A percentile compares a stretch with the other conserved stretches of the same genome.
phyloP scores from a whole-genome alignment of 23 red algal species.

The Gracilariopsis chorda region DNA sequence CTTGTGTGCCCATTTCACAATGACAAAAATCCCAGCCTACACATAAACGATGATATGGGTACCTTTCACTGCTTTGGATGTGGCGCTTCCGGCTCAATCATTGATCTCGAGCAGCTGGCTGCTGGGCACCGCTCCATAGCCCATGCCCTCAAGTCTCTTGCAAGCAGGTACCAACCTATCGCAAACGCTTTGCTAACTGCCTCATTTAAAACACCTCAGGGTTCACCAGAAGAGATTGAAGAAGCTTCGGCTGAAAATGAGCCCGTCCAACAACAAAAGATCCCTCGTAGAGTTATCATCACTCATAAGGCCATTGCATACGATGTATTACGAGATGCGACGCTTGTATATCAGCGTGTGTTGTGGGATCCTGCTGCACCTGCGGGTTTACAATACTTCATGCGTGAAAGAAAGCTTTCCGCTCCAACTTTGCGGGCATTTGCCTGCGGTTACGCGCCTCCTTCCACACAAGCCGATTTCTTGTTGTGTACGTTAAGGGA shows the following conservation, averaged over 20 bases:
- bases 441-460: slow-evolving; percentile 59
- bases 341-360: neutral
- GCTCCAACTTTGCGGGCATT: slow-evolving; percentile 32
- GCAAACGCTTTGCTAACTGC: slow-evolving; percentile 1
- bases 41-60: slow-evolving; percentile 35
- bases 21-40: slow-evolving; percentile 74
- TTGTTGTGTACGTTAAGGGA: slow-evolving; percentile 8
- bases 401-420: neutral
- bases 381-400: neutral
- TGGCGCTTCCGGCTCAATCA: slow-evolving; percentile 65
- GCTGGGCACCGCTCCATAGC: slow-evolving; percentile 29
- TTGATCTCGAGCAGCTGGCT: slow-evolving; percentile 57
- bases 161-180: slow-evolving; percentile 17
- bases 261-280: neutral
- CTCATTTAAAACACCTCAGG: slow-evolving; percentile 11
- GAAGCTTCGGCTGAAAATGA: neutral
- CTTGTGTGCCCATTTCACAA: slow-evolving; percentile 85
- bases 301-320: slow-evolving; percentile 29
- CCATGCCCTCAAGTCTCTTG: slow-evolving; percentile 53
- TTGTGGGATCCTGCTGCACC: slow-evolving; percentile 24
- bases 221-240: neutral
- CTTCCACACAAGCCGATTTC: neutral
- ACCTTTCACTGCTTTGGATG: slow-evolving; percentile 87
- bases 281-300: slow-evolving; percentile 1
- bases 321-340: slow-evolving; percentile 18